Base-by-base conservation (phyloP, 768 basidiomycete genomes). In the Pulveroboletus sp. region DNA sequence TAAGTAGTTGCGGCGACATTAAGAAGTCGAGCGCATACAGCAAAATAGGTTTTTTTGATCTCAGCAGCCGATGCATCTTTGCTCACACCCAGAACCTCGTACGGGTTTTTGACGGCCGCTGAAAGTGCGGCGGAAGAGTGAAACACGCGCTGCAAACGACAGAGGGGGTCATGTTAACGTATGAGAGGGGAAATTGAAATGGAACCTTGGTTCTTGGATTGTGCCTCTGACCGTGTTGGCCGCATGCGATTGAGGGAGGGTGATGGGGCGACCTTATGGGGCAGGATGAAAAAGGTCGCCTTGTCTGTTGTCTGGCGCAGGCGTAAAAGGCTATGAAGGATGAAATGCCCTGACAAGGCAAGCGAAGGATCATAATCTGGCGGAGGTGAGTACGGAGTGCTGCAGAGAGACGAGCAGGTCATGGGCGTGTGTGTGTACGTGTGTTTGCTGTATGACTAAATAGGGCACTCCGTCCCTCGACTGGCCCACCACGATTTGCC, bases 41-140 rank as follows among this genome's bases (percentile, higher is more conserved):
- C 78, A 70, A 97, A 99, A 71, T 99, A 99, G 3, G 81, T 80
- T 73, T 98, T 98, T 82, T 99, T 99, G 62, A 99, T 97, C 58
- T 98, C 93, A 18, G 86, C 80, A 26, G 83, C 67, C 18, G 82
- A 76, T 40, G 95, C 89, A 68, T 93, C 91, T 59, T 82, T 83
- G 60, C 77, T 78, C 8, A 98, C 86, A 24, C 96, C 95, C 9
- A 99, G 71, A n/a, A 91, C 85, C 28, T 86, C 70, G 69, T 99
- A 99, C 2, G 96, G 96, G 66, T 91, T 85, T 69, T 89, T 94
- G 15, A 78, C 65, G 8, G 80, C 77, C 26, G 74, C 73, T 47
- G 71, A 68, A 39, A 66, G 62, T 18, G 78, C 70, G 21, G 74
- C 61, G 24, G 91, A 83, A 7, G 84, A 74, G 71, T 95, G 93